These are phyloP conservation scores for Cinnamomum chago DNA, from an alignment of 164 flowering plant genomes.

Conservation along the genomic window DNA sequence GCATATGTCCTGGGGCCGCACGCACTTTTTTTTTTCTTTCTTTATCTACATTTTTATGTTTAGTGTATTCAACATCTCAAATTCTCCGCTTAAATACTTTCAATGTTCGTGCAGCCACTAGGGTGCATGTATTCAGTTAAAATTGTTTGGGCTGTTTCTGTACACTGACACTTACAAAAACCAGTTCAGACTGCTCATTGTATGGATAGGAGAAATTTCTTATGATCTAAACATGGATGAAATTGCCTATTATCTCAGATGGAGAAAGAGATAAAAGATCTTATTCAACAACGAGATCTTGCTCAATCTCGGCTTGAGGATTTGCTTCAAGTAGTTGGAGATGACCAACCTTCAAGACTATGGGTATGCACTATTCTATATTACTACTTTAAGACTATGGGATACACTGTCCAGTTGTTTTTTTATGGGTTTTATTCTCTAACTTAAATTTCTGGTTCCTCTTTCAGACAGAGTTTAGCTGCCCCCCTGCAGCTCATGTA, in stretches of 20 bases:
- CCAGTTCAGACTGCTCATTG: neutral
- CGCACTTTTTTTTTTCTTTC: too few species aligned
- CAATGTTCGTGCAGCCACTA: too few species aligned
- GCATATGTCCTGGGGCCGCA: neutral
- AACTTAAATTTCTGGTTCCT: neutral
- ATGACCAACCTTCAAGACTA: constrained; percentile 40
- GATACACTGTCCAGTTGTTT: neutral
- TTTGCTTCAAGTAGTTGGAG: constrained; percentile 47
- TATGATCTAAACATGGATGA: neutral
- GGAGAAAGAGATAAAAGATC: constrained; percentile 77
- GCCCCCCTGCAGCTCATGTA: constrained; percentile 10
- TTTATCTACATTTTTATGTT: too few species aligned
- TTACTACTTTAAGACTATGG: neutral
- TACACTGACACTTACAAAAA: neutral
- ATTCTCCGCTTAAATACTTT: too few species aligned
- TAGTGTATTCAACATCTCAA: too few species aligned
- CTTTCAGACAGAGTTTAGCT: constrained; percentile 22
- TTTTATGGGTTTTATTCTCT: neutral
- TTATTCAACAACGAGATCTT: constrained; percentile 68
- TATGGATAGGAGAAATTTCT: neutral
- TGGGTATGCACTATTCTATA: constrained; percentile 35
- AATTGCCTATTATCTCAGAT: constrained; percentile 36
- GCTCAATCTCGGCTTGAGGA: constrained; percentile 85
- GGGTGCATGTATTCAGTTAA: too few species aligned
- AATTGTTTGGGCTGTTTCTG: too few species aligned